Conservation (phyloP, 106 monocot genomes). For the Dendrobium chrysotoxum region DNA sequence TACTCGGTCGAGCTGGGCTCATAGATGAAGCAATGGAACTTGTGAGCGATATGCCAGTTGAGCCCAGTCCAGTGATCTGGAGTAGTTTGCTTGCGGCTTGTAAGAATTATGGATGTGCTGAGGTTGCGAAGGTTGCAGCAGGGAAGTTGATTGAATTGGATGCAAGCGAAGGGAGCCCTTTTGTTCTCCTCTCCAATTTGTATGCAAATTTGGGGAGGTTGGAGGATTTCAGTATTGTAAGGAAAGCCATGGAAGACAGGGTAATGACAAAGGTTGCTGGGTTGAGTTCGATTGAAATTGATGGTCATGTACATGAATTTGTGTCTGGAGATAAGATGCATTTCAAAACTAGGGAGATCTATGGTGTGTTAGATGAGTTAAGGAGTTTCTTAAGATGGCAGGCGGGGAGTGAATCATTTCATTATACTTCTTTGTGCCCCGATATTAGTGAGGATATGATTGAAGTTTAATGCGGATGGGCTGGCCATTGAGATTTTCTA, state of each 20-base stretch:
- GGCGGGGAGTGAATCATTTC: not conserved
- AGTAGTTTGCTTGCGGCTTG: constrained; percentile 23
- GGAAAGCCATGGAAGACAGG: constrained; percentile 34
- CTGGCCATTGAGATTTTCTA: not conserved
- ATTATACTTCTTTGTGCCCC: not conserved
- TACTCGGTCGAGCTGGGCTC: constrained; percentile 23
- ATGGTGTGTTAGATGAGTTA: constrained; percentile 28
- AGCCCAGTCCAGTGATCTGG: constrained; percentile 24
- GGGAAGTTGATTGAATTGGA: constrained; percentile 17
- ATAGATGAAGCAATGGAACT: constrained; percentile 24
- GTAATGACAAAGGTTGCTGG: constrained; percentile 25
- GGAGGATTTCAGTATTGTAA: constrained; percentile 24
- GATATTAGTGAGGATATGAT: not conserved
- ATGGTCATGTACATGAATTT: constrained; percentile 36
- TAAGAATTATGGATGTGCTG: constrained; percentile 23
- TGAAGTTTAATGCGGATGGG: not conserved
- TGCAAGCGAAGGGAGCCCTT: constrained; percentile 6
- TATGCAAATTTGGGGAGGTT: constrained; percentile 21
- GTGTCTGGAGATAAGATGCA: constrained; percentile 37
- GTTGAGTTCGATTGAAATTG: constrained; percentile 43
- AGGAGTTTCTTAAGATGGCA: constrained; percentile 16
- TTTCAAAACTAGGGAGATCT: constrained; percentile 10
- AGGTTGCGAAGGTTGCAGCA: constrained; percentile 18
- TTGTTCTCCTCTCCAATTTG: constrained; percentile 28
- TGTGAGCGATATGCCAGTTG: constrained; percentile 7